Conservation (phyloP, 257 asterid species). For the Coffea canephora region DNA sequence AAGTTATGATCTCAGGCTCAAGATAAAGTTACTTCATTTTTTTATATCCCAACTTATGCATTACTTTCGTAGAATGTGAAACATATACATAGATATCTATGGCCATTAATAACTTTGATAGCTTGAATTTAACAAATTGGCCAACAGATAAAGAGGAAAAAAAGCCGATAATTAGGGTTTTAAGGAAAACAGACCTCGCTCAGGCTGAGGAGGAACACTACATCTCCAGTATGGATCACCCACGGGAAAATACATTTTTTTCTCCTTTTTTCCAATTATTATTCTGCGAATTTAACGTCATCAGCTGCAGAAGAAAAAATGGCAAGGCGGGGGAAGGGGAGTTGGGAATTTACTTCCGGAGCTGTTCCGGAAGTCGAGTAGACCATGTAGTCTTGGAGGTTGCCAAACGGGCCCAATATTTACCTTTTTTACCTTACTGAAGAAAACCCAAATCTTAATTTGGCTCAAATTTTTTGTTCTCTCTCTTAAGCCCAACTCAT, state of each 20-base stretch:
- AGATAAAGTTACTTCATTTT: not conserved
- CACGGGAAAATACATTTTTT: constrained; percentile 15
- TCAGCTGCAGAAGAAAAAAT: too few species aligned
- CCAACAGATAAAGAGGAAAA: not conserved
- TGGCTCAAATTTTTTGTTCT: too few species aligned
- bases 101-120: not conserved
- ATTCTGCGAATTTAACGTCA: not conserved
- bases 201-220: constrained; percentile 26
- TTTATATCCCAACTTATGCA: not conserved
- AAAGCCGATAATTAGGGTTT: not conserved
- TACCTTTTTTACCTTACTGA: too few species aligned
- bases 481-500: too few species aligned
- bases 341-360: too few species aligned
- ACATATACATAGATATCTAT: not conserved
- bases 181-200: constrained; percentile 25
- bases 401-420: too few species aligned
- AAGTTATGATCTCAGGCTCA: not conserved
- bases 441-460: too few species aligned
- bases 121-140: too few species aligned
- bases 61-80: not conserved
- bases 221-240: constrained; percentile 60
- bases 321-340: too few species aligned
- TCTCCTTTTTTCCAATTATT: too few species aligned
- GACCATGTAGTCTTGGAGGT: too few species aligned
- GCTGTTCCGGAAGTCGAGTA: too few species aligned